A percentile compares a stretch with the other conserved stretches of the same genome.
Evolutionary conservation across 2,329 filamentous ascomycete species (phyloP).

Genomic region (Diplodia intermedia): DNA sequence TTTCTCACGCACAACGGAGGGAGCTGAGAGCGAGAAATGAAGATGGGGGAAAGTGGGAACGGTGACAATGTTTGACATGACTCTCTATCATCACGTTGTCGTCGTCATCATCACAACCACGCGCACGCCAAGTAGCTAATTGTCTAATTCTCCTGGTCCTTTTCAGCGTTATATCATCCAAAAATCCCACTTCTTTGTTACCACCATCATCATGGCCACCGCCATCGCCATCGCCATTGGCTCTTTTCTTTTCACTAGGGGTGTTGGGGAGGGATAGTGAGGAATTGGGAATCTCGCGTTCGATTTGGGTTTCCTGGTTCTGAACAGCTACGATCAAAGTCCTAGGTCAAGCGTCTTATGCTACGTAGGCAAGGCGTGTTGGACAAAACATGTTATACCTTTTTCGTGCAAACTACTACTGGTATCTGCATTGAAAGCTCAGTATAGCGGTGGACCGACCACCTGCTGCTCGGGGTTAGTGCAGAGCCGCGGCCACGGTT

Average conservation of each 20-base stretch:
- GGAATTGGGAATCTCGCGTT: not conserved
- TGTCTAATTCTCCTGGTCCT: constrained; percentile 28
- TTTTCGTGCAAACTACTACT: not conserved
- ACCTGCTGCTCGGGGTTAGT: not conserved
- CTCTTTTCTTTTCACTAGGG: not conserved
- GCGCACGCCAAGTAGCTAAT: constrained; percentile 24
- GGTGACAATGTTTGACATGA: constrained; percentile 23
- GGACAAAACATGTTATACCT: not conserved
- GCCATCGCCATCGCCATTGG: no score
- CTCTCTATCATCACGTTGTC: constrained; percentile 1
- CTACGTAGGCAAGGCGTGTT: not conserved
- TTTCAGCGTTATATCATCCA: not conserved
- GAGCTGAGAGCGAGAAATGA: not conserved
- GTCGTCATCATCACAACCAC: constrained; percentile 15
- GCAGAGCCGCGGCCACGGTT: not conserved
- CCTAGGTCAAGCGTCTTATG: not conserved
- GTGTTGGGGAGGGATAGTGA: not conserved
- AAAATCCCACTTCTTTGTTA: not conserved
- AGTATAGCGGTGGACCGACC: not conserved
- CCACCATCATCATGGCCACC: not conserved
- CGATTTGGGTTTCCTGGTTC: constrained; percentile 3
- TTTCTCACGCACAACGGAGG: not conserved
- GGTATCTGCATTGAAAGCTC: not conserved
- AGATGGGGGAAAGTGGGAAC: not conserved
- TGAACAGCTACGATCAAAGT: constrained; percentile 13